Percentiles rank a stretch among this genome's conserved stretches.
Evolutionary conservation across 2,329 filamentous ascomycete species (phyloP).

Genomic region (Fusarium camptoceras): DNA sequence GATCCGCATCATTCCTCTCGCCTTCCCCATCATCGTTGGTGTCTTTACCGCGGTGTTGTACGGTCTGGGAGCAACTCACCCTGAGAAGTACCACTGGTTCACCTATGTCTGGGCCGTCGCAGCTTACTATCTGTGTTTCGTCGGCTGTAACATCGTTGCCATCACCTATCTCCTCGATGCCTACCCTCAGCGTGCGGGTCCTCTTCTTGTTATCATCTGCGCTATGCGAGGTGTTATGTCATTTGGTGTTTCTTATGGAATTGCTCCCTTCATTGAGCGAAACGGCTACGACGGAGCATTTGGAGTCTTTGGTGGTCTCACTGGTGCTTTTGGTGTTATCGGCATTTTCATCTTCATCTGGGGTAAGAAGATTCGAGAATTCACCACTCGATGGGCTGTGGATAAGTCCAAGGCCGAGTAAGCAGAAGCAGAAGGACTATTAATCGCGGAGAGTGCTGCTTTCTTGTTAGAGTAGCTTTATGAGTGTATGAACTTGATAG

Average conservation of each 20-base stretch:
- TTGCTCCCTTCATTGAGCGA: slow-evolving; percentile 31
- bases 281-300: slow-evolving; percentile 22
- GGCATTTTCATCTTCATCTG: slow-evolving; percentile 20
- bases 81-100: slow-evolving; percentile 27
- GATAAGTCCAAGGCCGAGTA: slow-evolving; percentile 25
- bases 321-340: slow-evolving; percentile 16
- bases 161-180: slow-evolving; percentile 42
- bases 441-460: neutral
- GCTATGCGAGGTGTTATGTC: slow-evolving; percentile 39
- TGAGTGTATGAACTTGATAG: neutral
- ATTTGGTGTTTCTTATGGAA: slow-evolving; percentile 39
- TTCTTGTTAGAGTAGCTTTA: neutral
- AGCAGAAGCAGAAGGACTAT: too few relatives aligned
- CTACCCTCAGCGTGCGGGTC: slow-evolving; percentile 38
- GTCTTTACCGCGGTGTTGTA: slow-evolving; percentile 21
- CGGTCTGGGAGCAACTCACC: slow-evolving; percentile 5
- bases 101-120: slow-evolving; percentile 21
- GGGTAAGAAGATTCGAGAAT: slow-evolving; percentile 19
- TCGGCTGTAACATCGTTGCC: slow-evolving; percentile 39
- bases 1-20: slow-evolving; percentile 35
- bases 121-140: too few relatives aligned
- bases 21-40: slow-evolving; percentile 35
- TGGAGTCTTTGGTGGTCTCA: slow-evolving; percentile 11
- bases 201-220: slow-evolving; percentile 39
- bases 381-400: slow-evolving; percentile 5